phyloP scores from a whole-genome alignment of 768 basidiomycete species.

The Cytidiella melzeri region DNA sequence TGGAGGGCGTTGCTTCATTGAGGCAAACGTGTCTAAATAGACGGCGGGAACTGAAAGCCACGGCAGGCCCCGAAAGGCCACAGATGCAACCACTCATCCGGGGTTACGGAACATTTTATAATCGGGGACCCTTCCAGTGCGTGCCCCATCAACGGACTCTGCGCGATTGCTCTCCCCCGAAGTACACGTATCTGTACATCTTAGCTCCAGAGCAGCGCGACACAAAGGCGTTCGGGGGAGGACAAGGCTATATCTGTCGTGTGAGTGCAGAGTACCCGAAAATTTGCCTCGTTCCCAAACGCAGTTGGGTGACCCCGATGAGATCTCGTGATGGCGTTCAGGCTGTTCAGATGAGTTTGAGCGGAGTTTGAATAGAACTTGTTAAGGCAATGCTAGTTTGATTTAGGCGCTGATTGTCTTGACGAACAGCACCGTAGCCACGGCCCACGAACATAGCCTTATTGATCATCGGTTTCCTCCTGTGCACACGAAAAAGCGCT shows the following conservation, averaged over 20 bases:
- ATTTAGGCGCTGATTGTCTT: no score
- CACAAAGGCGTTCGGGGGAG: background rate
- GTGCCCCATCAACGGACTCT: background rate
- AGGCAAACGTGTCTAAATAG: slow-evolving; percentile 16
- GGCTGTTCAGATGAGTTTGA: no score
- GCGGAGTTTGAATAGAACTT: no score
- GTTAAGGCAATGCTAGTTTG: no score
- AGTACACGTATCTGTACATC: no score
- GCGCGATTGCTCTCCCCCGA: no score
- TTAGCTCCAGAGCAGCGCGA: no score
- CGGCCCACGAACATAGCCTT: no score
- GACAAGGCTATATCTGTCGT: background rate
- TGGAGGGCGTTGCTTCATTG: background rate
- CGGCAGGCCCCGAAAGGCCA: slow-evolving; percentile 10
- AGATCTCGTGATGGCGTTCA: background rate
- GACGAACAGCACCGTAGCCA: no score
- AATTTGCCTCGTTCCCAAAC: background rate
- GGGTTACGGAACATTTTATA: slow-evolving; percentile 13
- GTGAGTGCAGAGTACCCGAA: background rate
- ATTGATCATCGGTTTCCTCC: no score
- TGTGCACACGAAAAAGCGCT: no score
- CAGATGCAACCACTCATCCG: slow-evolving; percentile 8
- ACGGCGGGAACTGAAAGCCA: slow-evolving; percentile 9
- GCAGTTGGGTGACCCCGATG: background rate
- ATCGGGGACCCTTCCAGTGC: background rate